phyloP scores from a whole-genome alignment of 768 basidiomycete genomes.

The Rhizopogon roseolus region DNA sequence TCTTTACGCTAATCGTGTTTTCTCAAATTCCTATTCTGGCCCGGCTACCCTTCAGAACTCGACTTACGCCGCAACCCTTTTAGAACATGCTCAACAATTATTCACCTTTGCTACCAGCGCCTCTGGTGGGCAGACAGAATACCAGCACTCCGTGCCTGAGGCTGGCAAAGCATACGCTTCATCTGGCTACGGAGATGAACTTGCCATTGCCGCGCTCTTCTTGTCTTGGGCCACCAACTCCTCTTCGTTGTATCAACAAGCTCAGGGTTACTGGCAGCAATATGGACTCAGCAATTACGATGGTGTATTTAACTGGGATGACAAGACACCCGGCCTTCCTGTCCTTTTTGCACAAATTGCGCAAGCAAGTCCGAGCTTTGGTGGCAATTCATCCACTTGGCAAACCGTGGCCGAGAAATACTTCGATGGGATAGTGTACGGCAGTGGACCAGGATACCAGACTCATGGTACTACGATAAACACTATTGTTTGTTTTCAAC shows the following conservation, averaged over 20 bases:
- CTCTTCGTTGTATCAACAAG: slow-evolving; percentile 54
- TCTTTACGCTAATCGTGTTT: slow-evolving; percentile 62
- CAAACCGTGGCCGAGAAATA: slow-evolving; percentile 65
- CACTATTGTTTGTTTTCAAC: background rate
- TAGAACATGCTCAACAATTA: slow-evolving; percentile 69
- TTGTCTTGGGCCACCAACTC: slow-evolving; percentile 69
- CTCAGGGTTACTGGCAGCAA: slow-evolving; percentile 53
- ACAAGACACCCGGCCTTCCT: slow-evolving; percentile 69
- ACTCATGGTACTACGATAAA: slow-evolving; percentile 48
- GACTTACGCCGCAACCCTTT: slow-evolving; percentile 64
- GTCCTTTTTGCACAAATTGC: slow-evolving; percentile 76
- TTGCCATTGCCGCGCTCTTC: slow-evolving; percentile 71
- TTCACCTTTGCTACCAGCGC: slow-evolving; percentile 75
- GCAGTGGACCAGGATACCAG: slow-evolving; percentile 45
- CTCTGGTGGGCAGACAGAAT: slow-evolving; percentile 41
- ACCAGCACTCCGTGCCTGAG: slow-evolving; percentile 67
- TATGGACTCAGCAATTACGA: slow-evolving; percentile 50
- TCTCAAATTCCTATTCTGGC: slow-evolving; percentile 49
- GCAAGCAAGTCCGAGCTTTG: slow-evolving; percentile 47
- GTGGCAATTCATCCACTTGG: slow-evolving; percentile 63
- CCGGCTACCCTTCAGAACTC: slow-evolving; percentile 68
- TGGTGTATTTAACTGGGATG: slow-evolving; percentile 86
- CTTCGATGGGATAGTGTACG: slow-evolving; percentile 67
- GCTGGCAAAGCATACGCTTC: slow-evolving; percentile 65
- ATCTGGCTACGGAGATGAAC: slow-evolving; percentile 67